Conservation (phyloP, 192 early-diverging fungal species). For the Coemansia asiatica region DNA sequence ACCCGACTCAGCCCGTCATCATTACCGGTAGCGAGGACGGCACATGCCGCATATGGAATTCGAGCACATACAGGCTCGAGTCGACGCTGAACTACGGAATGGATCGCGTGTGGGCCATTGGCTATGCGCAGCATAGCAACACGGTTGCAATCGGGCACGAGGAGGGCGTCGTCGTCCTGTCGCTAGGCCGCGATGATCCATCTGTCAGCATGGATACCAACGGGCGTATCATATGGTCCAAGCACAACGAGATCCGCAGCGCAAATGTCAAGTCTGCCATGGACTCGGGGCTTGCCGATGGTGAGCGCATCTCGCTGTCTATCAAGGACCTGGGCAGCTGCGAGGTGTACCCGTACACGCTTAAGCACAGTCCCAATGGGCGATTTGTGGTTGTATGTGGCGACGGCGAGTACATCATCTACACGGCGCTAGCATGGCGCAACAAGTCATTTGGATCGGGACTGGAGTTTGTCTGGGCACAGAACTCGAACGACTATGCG, state of each 20-base stretch:
- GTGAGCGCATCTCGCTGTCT: constrained; percentile 80
- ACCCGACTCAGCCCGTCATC: constrained; percentile 96
- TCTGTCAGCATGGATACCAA: constrained; percentile 94
- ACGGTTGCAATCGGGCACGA: constrained; percentile 96
- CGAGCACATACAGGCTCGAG: constrained; percentile 94
- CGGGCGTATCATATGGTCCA: constrained; percentile 98
- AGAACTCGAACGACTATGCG: constrained; percentile 94
- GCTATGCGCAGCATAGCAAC: constrained; percentile 81
- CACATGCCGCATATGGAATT: constrained; percentile 92
- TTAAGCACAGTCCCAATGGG: constrained; percentile 97
- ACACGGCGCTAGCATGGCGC: constrained; percentile 98
- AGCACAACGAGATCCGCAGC: constrained; percentile 93
- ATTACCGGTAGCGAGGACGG: constrained; percentile 95
- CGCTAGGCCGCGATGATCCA: constrained; percentile 94
- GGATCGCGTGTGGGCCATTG: constrained; percentile 95
- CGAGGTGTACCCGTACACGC: constrained; percentile 93
- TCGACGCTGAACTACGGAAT: constrained; percentile 97
- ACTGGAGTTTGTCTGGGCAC: constrained; percentile 96
- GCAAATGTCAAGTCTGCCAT: constrained; percentile 86
- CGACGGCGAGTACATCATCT: constrained; percentile 99
- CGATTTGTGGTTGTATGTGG: constrained; percentile 98
- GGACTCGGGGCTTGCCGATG: constrained; percentile 88
- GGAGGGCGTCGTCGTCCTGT: constrained; percentile 92
- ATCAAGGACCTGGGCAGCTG: constrained; percentile 97
- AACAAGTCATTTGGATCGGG: constrained; percentile 98